These are phyloP conservation scores for Corchorus olitorius DNA, from an alignment of 345 rosid genomes.

Conservation along the genomic window DNA sequence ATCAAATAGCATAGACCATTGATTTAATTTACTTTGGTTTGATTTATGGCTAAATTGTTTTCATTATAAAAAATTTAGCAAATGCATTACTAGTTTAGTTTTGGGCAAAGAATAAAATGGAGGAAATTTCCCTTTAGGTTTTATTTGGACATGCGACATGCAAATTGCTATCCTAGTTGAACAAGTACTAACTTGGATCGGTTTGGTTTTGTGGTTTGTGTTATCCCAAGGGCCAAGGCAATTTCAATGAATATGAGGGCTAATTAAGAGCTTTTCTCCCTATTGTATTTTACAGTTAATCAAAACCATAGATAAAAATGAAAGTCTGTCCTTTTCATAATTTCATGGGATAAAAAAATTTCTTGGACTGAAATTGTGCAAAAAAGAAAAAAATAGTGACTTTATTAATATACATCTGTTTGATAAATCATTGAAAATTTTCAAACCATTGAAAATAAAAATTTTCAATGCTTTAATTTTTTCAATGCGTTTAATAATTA, in stretches of 20 bases:
- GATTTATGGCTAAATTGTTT: background rate
- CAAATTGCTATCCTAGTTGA: background rate
- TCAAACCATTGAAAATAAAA: too few species aligned
- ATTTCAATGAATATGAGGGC: background rate
- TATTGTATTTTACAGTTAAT: background rate
- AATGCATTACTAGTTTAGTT: background rate
- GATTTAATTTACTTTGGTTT: background rate
- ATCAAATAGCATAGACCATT: background rate
- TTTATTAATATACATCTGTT: too few species aligned
- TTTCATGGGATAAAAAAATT: too few species aligned
- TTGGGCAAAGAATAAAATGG: background rate
- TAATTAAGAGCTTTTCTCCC: background rate
- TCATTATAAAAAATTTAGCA: background rate
- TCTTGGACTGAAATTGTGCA: background rate
- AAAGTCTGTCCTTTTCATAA: too few species aligned
- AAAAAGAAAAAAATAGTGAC: too few species aligned
- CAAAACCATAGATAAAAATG: background rate
- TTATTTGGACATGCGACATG: background rate
- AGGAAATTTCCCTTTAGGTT: conserved; percentile 15
- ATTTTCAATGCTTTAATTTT: too few species aligned
- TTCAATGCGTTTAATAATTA: too few species aligned
- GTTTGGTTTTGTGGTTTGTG: background rate
- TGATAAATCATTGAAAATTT: too few species aligned
- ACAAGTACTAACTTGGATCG: conserved; percentile 5
- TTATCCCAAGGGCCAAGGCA: background rate